Conservation (phyloP, 2,329 filamentous ascomycete species). For the Botrytis cinerea region DNA sequence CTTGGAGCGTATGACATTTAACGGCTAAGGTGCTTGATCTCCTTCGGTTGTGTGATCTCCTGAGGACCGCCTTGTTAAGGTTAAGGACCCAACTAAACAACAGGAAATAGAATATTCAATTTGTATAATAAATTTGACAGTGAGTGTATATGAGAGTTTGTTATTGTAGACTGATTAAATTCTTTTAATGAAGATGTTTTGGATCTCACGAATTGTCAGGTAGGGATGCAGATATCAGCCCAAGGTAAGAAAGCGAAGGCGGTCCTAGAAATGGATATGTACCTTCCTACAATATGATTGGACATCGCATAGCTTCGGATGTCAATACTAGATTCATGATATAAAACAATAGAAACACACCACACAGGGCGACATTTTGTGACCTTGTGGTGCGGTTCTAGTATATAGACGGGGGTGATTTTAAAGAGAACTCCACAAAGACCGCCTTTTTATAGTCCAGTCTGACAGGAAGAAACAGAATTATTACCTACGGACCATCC, state of each 20-base stretch:
- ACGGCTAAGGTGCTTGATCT: neutral
- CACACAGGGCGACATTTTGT: fast-evolving
- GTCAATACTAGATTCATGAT: neutral
- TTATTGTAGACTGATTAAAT: neutral
- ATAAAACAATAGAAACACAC: neutral
- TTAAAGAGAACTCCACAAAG: neutral
- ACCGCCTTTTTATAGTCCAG: neutral
- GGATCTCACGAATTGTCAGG: neutral
- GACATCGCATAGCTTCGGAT: neutral
- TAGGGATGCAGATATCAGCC: neutral
- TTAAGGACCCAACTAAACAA: neutral
- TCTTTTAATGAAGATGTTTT: neutral
- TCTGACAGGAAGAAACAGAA: neutral
- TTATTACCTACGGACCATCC: neutral
- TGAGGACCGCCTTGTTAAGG: neutral
- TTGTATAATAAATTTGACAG: neutral
- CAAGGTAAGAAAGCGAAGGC: constrained; percentile 11
- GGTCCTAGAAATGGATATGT: constrained; percentile 5
- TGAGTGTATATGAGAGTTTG: neutral
- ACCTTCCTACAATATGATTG: neutral
- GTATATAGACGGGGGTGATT: neutral
- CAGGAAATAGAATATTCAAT: neutral
- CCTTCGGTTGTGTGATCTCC: neutral
- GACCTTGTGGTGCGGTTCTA: neutral
- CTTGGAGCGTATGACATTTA: neutral